phyloP scores from a whole-genome alignment of 495 filamentous ascomycete species.

The Neurospora sp. region DNA sequence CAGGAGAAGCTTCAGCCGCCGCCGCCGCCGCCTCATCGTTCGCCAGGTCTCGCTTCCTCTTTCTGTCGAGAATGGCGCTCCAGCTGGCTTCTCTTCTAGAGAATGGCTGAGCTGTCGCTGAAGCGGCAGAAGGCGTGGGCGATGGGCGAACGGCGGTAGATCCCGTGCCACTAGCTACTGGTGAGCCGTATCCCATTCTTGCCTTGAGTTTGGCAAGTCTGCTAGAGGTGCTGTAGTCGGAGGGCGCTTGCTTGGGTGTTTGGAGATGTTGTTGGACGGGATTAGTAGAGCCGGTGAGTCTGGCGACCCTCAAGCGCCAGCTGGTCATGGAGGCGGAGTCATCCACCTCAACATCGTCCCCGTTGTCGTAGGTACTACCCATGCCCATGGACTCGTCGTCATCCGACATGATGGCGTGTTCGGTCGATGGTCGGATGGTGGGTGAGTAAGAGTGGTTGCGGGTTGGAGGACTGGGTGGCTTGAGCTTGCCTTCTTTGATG shows the following conservation, averaged over 20 bases:
- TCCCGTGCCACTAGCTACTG: not conserved
- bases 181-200: not conserved
- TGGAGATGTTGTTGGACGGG: not conserved
- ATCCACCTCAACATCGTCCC: not conserved
- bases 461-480: not conserved
- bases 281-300: not conserved
- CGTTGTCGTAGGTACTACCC: not conserved
- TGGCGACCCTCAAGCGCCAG: not conserved
- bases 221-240: not conserved
- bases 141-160: not conserved
- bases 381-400: not conserved
- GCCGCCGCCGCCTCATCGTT: not conserved
- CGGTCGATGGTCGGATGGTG: not conserved
- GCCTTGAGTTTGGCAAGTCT: not conserved
- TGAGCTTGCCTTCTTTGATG: conserved; percentile 18
- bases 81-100: not conserved
- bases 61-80: not conserved
- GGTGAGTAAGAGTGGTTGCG: not conserved
- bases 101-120: not conserved
- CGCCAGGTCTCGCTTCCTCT: conserved; percentile 1
- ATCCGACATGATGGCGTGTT: not conserved
- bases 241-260: not conserved
- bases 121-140: conserved; percentile 3
- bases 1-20: not conserved
- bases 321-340: not conserved